Percentiles rank a stretch among this genome's conserved stretches.
phyloP scores from a whole-genome alignment of 1,284 basidiomycete species.

The Neonothopanus nambi region DNA sequence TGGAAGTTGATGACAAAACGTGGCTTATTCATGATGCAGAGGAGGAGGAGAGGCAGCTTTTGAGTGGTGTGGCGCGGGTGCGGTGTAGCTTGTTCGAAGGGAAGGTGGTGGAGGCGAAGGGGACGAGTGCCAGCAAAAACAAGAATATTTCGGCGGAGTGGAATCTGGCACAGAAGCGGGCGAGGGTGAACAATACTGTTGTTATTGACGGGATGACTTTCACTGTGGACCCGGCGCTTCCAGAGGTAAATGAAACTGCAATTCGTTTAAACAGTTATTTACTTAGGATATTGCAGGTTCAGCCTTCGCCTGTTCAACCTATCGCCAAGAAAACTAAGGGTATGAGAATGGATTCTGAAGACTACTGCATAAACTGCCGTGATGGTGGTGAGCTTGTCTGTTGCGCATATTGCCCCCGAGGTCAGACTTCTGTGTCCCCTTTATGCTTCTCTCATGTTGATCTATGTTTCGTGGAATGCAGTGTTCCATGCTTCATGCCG shows the following conservation, averaged over 20 bases:
- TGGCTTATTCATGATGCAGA: slow-evolving; percentile 44
- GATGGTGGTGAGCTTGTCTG: slow-evolving; percentile 56
- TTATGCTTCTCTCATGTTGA: neutral
- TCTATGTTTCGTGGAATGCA: slow-evolving; percentile 21
- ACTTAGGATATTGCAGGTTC: slow-evolving; percentile 3
- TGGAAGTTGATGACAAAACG: slow-evolving; percentile 16
- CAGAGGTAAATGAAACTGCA: slow-evolving; percentile 30
- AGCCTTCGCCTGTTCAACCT: neutral
- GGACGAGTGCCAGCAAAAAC: slow-evolving; percentile 32
- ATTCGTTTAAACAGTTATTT: neutral
- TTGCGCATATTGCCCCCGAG: slow-evolving; percentile 53
- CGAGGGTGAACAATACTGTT: slow-evolving; percentile 36
- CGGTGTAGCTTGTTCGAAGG: slow-evolving; percentile 62
- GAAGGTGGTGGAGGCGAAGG: slow-evolving; percentile 39
- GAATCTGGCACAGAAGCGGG: slow-evolving; percentile 45
- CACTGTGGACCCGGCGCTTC: slow-evolving; percentile 32
- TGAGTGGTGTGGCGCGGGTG: slow-evolving; percentile 57
- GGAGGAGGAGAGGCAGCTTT: slow-evolving; percentile 52
- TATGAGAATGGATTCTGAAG: slow-evolving; percentile 46
- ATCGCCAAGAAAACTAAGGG: slow-evolving; percentile 29
- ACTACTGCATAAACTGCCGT: slow-evolving; percentile 57
- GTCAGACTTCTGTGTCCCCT: slow-evolving; percentile 28
- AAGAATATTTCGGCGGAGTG: slow-evolving; percentile 46
- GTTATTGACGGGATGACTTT: slow-evolving; percentile 48
- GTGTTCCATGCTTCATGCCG: slow-evolving; percentile 55